Base-by-base conservation (phyloP, 495 filamentous ascomycete species). In the Aspergillus homomorphus region DNA sequence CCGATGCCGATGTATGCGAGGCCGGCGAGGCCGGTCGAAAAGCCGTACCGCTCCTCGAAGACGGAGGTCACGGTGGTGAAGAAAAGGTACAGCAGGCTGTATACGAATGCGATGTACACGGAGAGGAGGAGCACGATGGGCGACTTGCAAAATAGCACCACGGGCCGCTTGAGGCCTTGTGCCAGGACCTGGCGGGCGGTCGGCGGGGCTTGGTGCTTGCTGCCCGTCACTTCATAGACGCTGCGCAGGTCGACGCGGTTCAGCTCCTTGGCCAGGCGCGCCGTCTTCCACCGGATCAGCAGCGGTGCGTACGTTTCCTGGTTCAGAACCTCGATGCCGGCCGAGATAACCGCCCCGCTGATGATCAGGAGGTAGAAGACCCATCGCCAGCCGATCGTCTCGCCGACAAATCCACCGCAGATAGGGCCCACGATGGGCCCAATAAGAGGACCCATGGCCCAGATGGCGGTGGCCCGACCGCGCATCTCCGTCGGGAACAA, bases 291-390 rank as follows among this genome's bases (percentile, higher is more conserved):
- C 7, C 77, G 77, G 14, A 89, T 78, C 51, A 91, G 80, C 0
- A 82, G 84, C 0, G 89, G 88, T 1, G 82, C 81, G 63, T 90
- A 91, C 0, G 88, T 91, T 65, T 84, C 73, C 0, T 82, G 80
- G 16, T 85, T 68, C 41, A 76, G 72, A 43, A 76, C 16, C 1
- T 83, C 52, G 15, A 79, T 38, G 7, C 33, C 33, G 33, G 33
- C 59, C 12, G 77, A 44, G 15, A 77, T 56, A 4, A 73, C 76
- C 10, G 62, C 57, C 18, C 64, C 72, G 1, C 66, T 52, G 30
- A 78, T 78, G 4, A 70, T 63, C 4, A 83, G 46, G 38, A 78
- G 53, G 77, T 80, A 83, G 58, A 82, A 83, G 2, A 75, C 67
- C 81, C 83, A 86, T 38, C 82, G 64, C 84, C 84, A 86, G 30